Evolutionary conservation across 1,284 basidiomycete genomes (phyloP).

Genomic region (Inonotus obliquus): DNA sequence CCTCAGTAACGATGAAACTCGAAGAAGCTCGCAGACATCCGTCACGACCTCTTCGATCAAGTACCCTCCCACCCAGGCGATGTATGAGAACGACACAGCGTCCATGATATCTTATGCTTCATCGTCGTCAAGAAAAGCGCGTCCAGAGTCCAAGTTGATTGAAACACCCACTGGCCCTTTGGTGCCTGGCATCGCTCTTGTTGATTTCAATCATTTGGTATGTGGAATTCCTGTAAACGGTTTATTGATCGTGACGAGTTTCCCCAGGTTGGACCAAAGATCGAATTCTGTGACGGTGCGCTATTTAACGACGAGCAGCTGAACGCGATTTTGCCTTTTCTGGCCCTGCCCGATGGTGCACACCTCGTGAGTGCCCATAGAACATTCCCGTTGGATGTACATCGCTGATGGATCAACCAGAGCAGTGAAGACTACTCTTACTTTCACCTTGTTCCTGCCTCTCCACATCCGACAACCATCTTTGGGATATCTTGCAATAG

Average conservation of each 20-base stretch:
- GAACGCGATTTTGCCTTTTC: constrained; percentile 83
- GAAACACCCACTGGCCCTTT: constrained; percentile 54
- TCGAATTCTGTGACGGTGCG: constrained; percentile 73
- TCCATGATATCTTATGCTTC: constrained; percentile 63
- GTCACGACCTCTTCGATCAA: constrained; percentile 30
- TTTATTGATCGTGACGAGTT: constrained; percentile 10
- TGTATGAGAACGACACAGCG: constrained; percentile 43
- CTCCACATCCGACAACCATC: constrained; percentile 71
- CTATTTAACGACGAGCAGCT: constrained; percentile 81
- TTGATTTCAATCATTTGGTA: constrained; percentile 90
- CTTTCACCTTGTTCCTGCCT: constrained; percentile 79
- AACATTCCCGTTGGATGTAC: constrained; percentile 2
- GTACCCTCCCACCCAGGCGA: constrained; percentile 53
- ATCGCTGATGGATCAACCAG: constrained; percentile 33
- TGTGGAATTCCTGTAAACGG: constrained; percentile 23
- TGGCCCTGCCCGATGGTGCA: constrained; percentile 96
- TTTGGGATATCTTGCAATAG: constrained; percentile 99
- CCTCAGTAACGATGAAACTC: constrained; percentile 10
- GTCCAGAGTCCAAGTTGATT: constrained; percentile 70
- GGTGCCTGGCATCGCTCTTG: constrained; percentile 78
- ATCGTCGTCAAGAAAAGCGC: constrained; percentile 63
- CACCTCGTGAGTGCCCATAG: constrained; percentile 62
- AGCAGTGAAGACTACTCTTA: constrained; percentile 96
- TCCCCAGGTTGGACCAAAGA: constrained; percentile 79
- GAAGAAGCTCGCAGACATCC: constrained; percentile 18